These are phyloP conservation scores for Aspergillus bombycis DNA, from an alignment of 2,329 filamentous ascomycete species.

Conservation along the genomic window DNA sequence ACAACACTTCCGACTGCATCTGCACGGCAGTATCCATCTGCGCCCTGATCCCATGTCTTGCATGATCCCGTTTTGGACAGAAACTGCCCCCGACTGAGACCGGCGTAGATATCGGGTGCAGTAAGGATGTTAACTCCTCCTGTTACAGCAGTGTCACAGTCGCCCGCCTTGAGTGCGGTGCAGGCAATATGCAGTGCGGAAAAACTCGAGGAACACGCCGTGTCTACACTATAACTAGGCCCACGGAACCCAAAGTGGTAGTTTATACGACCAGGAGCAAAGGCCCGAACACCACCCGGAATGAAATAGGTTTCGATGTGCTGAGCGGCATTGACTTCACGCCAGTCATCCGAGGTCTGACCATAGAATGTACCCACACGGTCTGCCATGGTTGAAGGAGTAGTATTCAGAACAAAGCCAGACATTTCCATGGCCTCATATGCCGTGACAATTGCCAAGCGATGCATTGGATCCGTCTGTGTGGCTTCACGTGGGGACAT, in stretches of 20 bases:
- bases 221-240: slow-evolving; percentile 71
- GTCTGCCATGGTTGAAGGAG: slow-evolving; percentile 63
- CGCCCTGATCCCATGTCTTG: slow-evolving; percentile 52
- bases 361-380: slow-evolving; percentile 73
- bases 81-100: slow-evolving; percentile 60
- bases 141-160: slow-evolving; percentile 78
- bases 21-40: slow-evolving; percentile 59
- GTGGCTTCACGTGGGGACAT: slow-evolving; percentile 71
- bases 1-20: slow-evolving; percentile 55
- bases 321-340: slow-evolving; percentile 70
- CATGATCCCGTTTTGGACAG: slow-evolving; percentile 48
- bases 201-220: slow-evolving; percentile 66
- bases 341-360: slow-evolving; percentile 65
- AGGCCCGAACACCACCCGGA: slow-evolving; percentile 62
- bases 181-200: slow-evolving; percentile 72
- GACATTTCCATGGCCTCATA: slow-evolving; percentile 81
- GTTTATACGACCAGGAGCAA: slow-evolving; percentile 67
- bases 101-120: slow-evolving; percentile 76
- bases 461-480: slow-evolving; percentile 79
- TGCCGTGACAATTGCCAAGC: slow-evolving; percentile 72
- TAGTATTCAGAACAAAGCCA: slow-evolving; percentile 71
- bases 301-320: slow-evolving; percentile 70
- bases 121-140: slow-evolving; percentile 74
- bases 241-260: slow-evolving; percentile 77
- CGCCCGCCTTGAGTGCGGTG: slow-evolving; percentile 70